Evolutionary conservation across 2,329 filamentous ascomycete genomes (phyloP).

Genomic region (Aspergillus fischeri): DNA sequence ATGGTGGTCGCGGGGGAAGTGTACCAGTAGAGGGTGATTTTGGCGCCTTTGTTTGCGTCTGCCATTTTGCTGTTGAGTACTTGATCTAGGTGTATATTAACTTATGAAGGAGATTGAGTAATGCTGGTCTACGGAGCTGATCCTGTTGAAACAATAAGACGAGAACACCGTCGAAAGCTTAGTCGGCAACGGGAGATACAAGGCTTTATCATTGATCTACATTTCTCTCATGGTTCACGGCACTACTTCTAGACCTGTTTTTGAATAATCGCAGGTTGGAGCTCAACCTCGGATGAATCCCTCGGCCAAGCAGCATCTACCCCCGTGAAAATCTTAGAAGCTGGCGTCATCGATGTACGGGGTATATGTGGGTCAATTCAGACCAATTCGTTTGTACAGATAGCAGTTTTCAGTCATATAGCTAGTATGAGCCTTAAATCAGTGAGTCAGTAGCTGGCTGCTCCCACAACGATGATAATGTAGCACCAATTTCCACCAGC

Average conservation of each 20-base stretch:
- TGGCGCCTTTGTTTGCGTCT: slow-evolving; percentile 34
- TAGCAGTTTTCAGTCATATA: not conserved
- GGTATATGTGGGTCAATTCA: not conserved
- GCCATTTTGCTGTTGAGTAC: slow-evolving; percentile 11
- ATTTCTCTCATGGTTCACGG: not conserved
- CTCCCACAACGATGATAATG: not conserved
- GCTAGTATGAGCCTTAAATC: not conserved
- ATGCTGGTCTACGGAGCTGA: not conserved
- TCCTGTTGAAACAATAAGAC: not conserved
- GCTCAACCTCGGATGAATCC: not conserved
- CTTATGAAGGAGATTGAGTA: not conserved
- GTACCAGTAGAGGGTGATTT: slow-evolving; percentile 64
- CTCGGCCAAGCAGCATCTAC: not conserved
- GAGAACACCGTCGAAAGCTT: not conserved
- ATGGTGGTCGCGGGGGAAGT: not conserved
- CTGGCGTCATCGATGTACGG: not conserved
- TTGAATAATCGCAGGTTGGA: not conserved
- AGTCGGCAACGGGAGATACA: not conserved
- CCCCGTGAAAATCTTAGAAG: not conserved
- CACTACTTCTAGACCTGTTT: not conserved
- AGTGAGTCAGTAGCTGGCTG: not conserved
- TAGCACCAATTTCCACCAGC: not conserved
- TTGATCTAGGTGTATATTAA: not conserved
- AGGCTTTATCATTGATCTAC: not conserved
- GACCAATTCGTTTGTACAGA: not conserved